A percentile compares a stretch with the other conserved stretches of the same genome.
Conservation (phyloP, 2,329 filamentous ascomycete species). For the Cercospora brassicicola region DNA sequence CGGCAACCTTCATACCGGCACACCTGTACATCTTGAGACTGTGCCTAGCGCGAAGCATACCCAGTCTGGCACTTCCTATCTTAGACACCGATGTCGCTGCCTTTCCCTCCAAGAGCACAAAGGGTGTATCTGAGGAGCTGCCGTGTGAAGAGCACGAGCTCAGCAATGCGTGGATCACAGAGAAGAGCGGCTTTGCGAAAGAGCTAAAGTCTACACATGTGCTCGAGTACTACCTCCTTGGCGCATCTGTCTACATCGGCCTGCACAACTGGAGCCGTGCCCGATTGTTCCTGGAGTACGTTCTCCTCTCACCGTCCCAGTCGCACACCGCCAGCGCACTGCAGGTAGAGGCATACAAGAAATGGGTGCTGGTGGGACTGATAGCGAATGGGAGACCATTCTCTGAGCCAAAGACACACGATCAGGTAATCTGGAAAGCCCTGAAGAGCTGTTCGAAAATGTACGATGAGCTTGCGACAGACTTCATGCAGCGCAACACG, state of each 20-base stretch:
- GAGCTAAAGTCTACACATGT: slow-evolving; percentile 56
- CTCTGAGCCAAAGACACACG: slow-evolving; percentile 58
- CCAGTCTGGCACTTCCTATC: slow-evolving; percentile 59
- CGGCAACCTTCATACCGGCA: slow-evolving; percentile 64
- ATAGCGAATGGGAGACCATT: slow-evolving; percentile 65
- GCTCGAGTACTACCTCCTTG: slow-evolving; percentile 55
- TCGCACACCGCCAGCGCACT: slow-evolving; percentile 65
- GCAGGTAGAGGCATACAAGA: slow-evolving; percentile 88
- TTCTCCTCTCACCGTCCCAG: slow-evolving; percentile 66
- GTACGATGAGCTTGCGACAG: slow-evolving; percentile 68
- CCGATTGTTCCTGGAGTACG: slow-evolving; percentile 49
- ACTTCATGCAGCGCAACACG: slow-evolving; percentile 64
- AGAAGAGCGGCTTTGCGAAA: slow-evolving; percentile 57
- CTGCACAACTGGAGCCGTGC: slow-evolving; percentile 46
- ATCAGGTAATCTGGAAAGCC: slow-evolving; percentile 54
- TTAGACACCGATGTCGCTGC: slow-evolving; percentile 67
- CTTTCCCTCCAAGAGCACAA: slow-evolving; percentile 51
- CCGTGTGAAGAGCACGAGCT: slow-evolving; percentile 45
- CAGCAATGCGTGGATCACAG: slow-evolving; percentile 61
- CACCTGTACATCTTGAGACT: slow-evolving; percentile 61
- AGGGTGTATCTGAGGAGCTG: slow-evolving; percentile 43
- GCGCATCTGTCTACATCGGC: slow-evolving; percentile 51
- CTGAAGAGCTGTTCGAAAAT: slow-evolving; percentile 63
- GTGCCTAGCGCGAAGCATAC: slow-evolving; percentile 56
- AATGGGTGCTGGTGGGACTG: slow-evolving; percentile 78